Percentiles rank a stretch among this genome's conserved stretches.
phyloP scores from a whole-genome alignment of 2,329 filamentous ascomycete genomes.

The Colletotrichum lentis region DNA sequence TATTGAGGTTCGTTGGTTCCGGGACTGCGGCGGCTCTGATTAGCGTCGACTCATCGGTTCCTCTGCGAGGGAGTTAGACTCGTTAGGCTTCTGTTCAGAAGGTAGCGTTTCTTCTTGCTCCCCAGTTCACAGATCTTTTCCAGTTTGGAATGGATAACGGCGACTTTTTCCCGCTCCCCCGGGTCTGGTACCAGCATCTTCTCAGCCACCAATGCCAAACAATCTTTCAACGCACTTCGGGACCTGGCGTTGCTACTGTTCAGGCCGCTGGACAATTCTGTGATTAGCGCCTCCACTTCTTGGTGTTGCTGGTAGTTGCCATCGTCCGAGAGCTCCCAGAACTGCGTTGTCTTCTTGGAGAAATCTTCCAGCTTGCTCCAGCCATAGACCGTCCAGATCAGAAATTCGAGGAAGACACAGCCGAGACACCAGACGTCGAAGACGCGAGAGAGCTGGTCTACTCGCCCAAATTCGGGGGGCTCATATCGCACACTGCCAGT shows the following conservation, averaged over 20 bases:
- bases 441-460: constrained; percentile 17
- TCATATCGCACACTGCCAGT: constrained; percentile 19
- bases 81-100: neutral
- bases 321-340: neutral
- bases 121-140: neutral
- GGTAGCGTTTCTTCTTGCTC: neutral
- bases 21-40: neutral
- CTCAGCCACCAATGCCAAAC: neutral
- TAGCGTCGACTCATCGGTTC: neutral
- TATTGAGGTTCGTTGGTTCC: no score
- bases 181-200: neutral
- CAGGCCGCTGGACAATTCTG: neutral
- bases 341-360: neutral
- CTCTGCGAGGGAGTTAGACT: neutral
- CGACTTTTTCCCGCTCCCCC: neutral
- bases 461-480: constrained; percentile 24
- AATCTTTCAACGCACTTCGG: neutral
- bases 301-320: neutral
- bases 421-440: constrained; percentile 45
- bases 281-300: neutral
- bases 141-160: neutral
- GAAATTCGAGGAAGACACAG: constrained; percentile 44
- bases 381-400: constrained; percentile 42
- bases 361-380: neutral
- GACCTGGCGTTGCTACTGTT: neutral